A percentile compares a stretch with the other conserved stretches of the same genome.
phyloP scores from a whole-genome alignment of 1,284 basidiomycete species.

The Paramarasmius palmivorus region DNA sequence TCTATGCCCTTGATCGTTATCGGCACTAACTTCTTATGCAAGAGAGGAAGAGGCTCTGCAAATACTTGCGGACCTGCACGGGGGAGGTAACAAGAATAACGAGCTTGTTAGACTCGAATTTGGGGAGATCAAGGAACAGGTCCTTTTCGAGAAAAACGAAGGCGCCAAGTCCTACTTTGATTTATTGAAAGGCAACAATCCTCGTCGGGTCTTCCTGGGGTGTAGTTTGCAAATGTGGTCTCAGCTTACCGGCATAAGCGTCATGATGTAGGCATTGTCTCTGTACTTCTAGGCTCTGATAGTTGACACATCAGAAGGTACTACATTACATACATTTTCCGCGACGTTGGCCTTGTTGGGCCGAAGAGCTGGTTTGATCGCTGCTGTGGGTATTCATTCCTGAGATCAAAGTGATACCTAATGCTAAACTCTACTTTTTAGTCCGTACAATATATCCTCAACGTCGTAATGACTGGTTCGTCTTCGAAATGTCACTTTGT shows the following conservation, averaged over 20 bases:
- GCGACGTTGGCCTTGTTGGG: conserved; percentile 76
- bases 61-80: conserved; percentile 81
- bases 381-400: conserved; percentile 31
- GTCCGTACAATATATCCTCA: conserved; percentile 79
- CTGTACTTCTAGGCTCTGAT: neutral
- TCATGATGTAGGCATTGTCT: conserved; percentile 61
- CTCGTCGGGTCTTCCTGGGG: conserved; percentile 60
- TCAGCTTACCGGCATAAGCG: conserved; percentile 62
- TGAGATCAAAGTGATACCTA: neutral
- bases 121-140: conserved; percentile 76
- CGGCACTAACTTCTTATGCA: too few relatives aligned
- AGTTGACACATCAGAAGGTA: conserved; percentile 40
- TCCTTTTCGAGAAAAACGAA: conserved; percentile 63
- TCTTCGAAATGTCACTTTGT: too few relatives aligned
- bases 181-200: conserved; percentile 58
- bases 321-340: conserved; percentile 78
- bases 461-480: conserved; percentile 54
- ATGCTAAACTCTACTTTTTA: conserved; percentile 24
- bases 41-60: conserved; percentile 68
- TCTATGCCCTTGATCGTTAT: too few relatives aligned
- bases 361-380: conserved; percentile 68
- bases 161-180: conserved; percentile 76
- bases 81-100: conserved; percentile 61
- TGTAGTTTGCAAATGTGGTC: conserved; percentile 65
- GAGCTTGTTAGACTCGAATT: conserved; percentile 78